Evolutionary conservation across 2,329 filamentous ascomycete genomes (phyloP), one percentile per base, ranked within the genome.

Genomic region (Aspergillus pseudoviridinutans): DNA sequence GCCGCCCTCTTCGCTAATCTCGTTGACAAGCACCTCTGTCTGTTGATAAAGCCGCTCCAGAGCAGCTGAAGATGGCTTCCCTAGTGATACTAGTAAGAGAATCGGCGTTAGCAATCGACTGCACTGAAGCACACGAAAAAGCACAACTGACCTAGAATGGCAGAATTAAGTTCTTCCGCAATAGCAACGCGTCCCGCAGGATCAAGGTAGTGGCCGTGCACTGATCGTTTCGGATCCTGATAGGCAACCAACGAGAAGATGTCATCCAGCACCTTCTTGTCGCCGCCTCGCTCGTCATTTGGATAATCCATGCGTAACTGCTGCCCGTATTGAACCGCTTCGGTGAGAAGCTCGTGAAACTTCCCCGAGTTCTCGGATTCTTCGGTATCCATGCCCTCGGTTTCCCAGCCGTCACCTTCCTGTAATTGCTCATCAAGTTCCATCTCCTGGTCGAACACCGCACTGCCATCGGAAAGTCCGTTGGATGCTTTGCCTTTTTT

Each of bases 171-270:
- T 73, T 96, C 92, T 77, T 99, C 94, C 8, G 92, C 92, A 44
- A 97, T 91, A 20, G 85, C 81, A 20, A 87, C 84, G 47, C 94
- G 81, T 1, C 90, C 91, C 53, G 83, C 84, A 42, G 84, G 81
- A 66, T 96, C 90, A 57, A 99, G 79, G 58, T 97, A 78, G 68
- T 91, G 88, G 17, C 88, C 87, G 58, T 97, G 83, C 58, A 88
- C 84, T 61, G 90, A 91, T 64, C 87, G 85, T 17, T 89, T 81
- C 0, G 92, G 90, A 68, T 97, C 90, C 38, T 84, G 77, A 68
- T 97, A 99, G 1, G 92, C 92, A 62, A 97, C 84, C 55, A 97
- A 79, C 6, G 91, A 89, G 75, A 94, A 96, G 1, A 95, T 92
- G 62, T 96, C 91, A 58, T 87, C 82, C 25, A 99, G 82, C 47